These are phyloP conservation scores for Singerocomus inundabilis DNA, from an alignment of 1,284 basidiomycete species.

Conservation along the genomic window DNA sequence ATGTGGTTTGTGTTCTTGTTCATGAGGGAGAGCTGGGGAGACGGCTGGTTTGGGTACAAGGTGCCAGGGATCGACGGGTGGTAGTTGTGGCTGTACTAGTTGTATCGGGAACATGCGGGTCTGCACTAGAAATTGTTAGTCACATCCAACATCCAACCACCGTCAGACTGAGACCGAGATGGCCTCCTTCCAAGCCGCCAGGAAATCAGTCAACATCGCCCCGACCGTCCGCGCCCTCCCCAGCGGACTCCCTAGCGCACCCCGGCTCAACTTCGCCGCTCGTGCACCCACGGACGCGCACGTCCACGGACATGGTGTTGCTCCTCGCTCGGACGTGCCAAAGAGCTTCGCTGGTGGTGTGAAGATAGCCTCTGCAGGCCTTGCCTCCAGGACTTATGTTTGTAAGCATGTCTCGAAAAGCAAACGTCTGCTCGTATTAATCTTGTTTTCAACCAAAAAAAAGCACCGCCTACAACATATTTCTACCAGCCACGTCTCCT, in stretches of 20 bases:
- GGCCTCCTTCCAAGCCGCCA: constrained; percentile 67
- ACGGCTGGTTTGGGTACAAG: constrained; percentile 34
- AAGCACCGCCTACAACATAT: constrained; percentile 48
- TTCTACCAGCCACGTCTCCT: constrained; percentile 68
- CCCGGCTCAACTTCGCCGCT: constrained; percentile 67
- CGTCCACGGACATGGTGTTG: constrained; percentile 52
- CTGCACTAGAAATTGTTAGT: background rate
- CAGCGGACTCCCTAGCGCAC: constrained; percentile 68
- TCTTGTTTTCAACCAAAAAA: constrained; percentile 8
- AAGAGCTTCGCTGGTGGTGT: constrained; percentile 61
- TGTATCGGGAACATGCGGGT: constrained; percentile 28
- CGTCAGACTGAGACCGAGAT: constrained; percentile 43
- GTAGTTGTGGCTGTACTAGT: constrained; percentile 26
- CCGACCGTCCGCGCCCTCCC: constrained; percentile 79
- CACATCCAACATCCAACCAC: constrained; percentile 8
- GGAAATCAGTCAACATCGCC: constrained; percentile 80
- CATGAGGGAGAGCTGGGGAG: constrained; percentile 29
- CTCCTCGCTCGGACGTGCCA: constrained; percentile 64
- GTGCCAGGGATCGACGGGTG: constrained; percentile 33
- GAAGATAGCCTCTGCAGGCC: constrained; percentile 47
- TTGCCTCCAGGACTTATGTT: constrained; percentile 65
- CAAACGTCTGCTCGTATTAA: constrained; percentile 9
- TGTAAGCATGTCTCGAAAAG: constrained; percentile 50
- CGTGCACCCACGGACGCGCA: constrained; percentile 63
- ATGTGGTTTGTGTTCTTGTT: constrained; percentile 27